Base-by-base conservation (phyloP, 2,329 filamentous ascomycete species). In the Sporothrix protearum region DNA sequence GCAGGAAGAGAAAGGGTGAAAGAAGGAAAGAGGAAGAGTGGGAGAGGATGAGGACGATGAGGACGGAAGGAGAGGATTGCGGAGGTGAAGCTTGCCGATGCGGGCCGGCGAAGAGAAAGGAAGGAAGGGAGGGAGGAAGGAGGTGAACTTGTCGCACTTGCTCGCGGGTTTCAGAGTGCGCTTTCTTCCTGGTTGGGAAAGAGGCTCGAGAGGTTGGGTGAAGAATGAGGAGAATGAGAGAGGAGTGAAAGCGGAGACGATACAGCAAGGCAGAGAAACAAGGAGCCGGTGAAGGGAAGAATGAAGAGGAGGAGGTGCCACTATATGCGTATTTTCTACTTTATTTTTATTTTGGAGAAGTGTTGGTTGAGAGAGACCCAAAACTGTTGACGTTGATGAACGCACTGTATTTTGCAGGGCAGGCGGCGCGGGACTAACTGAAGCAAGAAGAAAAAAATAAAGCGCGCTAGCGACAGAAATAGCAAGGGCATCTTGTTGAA, bases 321-420 rank as follows among this genome's bases (percentile, higher is more conserved):
- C 59, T 45, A 25, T 42, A 64, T 64, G 36, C 55, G 59, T 45
- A 64, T 45, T 64, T 45, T 64, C 59, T 67, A 36, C 30, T 36
- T 51, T 33, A 36, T 53, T 51, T 28, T 53, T 10, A 47, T 47
- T 47, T 14, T 47, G 4, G 39, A 47, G 19, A 47, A 47, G 25
- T 53, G 49, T 55, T 45, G 36, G 51, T 30, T 57, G 59, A 59
- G 28, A 61, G 25, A 19, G 39, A 57, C 28, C 9, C 33, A 59
- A 71, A 71, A 68, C 57, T 51, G 70, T 71, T 71, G 70, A 71
- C 70, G 70, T 71, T 53, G 63, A 51, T 45, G 25, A 59, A 33
- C 12, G 51, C 51, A 16, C 36, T 55, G 9, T 51, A 53, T 70
- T 25, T 63, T 49, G 68, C 57, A 33, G 22, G 36, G 68, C 57